Percentiles rank a stretch among this genome's conserved stretches.
Conservation (phyloP, 495 filamentous ascomycete species). For the Aspergillus mulundensis region DNA sequence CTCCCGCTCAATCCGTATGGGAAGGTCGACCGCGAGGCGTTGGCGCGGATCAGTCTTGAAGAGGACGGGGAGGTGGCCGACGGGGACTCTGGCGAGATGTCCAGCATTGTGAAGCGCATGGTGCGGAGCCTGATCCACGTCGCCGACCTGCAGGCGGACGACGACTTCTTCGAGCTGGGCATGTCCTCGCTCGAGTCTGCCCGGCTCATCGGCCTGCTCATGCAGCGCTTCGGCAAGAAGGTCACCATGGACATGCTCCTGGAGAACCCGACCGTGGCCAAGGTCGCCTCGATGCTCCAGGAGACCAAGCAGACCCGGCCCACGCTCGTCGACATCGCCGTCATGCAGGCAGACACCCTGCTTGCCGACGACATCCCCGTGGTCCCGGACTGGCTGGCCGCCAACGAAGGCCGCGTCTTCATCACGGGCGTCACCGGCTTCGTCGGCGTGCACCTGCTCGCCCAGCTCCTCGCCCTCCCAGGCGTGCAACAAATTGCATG, state of each 20-base stretch:
- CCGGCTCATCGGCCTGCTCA: no score
- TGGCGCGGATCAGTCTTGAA: not conserved
- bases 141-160: not conserved
- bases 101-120: not conserved
- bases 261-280: no score
- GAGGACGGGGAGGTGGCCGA: no score
- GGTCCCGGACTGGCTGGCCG: constrained; percentile 6
- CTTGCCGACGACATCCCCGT: not conserved
- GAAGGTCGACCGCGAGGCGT: constrained; percentile 7
- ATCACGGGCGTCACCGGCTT: constrained; percentile 18
- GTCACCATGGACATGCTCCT: no score
- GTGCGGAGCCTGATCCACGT: not conserved
- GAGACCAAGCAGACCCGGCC: not conserved
- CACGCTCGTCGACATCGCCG: no score
- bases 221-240: no score
- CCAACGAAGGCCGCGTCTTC: constrained; percentile 9
- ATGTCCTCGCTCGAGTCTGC: no score
- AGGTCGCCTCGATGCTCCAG: not conserved
- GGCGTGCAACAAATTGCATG: no score
- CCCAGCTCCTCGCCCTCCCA: not conserved
- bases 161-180: constrained; percentile 1
- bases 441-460: constrained; percentile 8
- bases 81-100: not conserved
- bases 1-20: constrained; percentile 5
- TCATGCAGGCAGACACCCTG: no score